Evolutionary conservation across 352 stramenopile species (phyloP), one percentile per base, ranked within the genome.

Genomic region (Globisporangium alternatum): DNA sequence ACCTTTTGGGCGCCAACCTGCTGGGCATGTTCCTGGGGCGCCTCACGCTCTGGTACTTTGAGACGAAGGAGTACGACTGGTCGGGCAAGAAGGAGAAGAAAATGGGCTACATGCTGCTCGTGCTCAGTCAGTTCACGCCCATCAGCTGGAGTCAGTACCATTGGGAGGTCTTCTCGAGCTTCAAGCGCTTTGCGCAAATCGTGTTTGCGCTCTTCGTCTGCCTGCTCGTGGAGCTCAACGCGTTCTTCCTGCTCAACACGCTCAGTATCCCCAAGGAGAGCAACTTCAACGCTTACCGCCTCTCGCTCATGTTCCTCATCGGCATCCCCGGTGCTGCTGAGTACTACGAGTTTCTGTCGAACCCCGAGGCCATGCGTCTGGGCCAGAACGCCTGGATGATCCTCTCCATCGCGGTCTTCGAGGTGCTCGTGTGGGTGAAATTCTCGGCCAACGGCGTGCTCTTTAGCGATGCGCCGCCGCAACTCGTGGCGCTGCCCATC

Each of bases 221-320:
- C 59, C 69, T 94, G 0, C 62, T 96, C 10, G 89, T 89, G 2
- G 93, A 98, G 72, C 72, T 98, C 30, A 98, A 98, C 72, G 93
- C 92, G 13, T 98, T 98, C 73, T 97, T 98, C 69, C 70, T 98
- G 62, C 76, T 97, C 33, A 95, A 89, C 53, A 93, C 90, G 21
- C 71, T 97, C 33, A 84, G 78, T 33, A 89, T 97, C 49, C 88
- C 88, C 9, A 94, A 96, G 64, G 86, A 94, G 61, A 93, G 84
- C 70, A 85, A 83, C 47, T 92, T 93, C 64, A 95, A 96, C 78
- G 80, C 81, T 35, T 91, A 90, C 60, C 77, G 88, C 28, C 74
- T 96, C 49, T 41, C 81, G 43, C 74, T 93, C 54, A 74, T 96
- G 64, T 93, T 93, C 64, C 69, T 96, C 52, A 77, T 93, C 51